Base-by-base conservation (phyloP, 1,139 yeast species). In the Torulaspora pretoriensis region DNA sequence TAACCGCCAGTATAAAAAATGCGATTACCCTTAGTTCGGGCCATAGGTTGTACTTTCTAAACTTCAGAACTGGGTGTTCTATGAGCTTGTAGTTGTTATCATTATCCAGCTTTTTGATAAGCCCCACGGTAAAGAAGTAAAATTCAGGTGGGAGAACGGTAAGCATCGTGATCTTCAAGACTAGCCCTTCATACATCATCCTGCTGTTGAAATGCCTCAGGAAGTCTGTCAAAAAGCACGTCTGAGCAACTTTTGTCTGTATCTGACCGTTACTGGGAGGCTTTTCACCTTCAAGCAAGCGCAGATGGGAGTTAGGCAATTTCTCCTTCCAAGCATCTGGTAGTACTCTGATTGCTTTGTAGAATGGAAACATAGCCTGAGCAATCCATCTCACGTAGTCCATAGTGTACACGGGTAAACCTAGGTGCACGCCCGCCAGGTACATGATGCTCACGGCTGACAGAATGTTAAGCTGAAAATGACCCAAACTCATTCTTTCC, bases 251-350 rank as follows among this genome's bases (percentile, higher is more conserved):
- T 37, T 58, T 55, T 19, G 50, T 49, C 22, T 48, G 50, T 13
- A 59, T 36, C 35, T 55, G 64, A 6, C 51, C 55, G 22, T 51
- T 49, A 8, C 40, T 46, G 6, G 65, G 63, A 5, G 57, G 47
- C 14, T 45, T 52, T 2, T 57, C 59, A 33, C 64, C 65, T 25
- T 61, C 61, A 4, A 63, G 47, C 10, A 56, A 35, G 19, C 55
- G 55, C 16, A 61, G 38, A 38, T 61, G 61, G 46, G 58, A 55
- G 47, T 55, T 61, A 4, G 67, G 67, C n/a, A 62, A 40, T 33
- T 50, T 50, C 28, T 50, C 50, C 23, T 45, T 47, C 64, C 64
- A 63, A 2, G 36, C 22, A 13, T 50, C 49, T 12, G 67, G 66
- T n/a, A 63, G 38, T 4, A 45, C 24, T 8, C 46, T 46, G 12